Base-by-base conservation (phyloP, 495 filamentous ascomycete species). In the Talaromyces stipitatus region DNA sequence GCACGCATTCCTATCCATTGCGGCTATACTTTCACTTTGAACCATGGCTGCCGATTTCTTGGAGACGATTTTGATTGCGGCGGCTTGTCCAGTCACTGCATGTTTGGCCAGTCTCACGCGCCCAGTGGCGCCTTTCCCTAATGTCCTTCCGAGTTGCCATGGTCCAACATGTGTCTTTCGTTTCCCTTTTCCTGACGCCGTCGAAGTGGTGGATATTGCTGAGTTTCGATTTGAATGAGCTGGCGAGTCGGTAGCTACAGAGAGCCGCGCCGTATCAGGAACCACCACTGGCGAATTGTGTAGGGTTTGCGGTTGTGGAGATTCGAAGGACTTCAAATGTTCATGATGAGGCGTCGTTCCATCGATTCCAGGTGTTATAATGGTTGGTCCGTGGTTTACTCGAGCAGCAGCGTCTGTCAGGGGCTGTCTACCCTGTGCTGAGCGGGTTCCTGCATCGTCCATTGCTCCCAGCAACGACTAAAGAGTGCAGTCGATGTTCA, bases 21-120 rank as follows among this genome's bases (percentile, higher is more conserved):
- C 83, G 0, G 85, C 84, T 64, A 96, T 80, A 67, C 89, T 92
- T 50, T 85, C 83, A 28, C 85, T 87, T 53, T 89, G 83, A 2
- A 85, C 81, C 62, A 86, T 81, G 18, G 84, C 80, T 2, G 86
- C 87, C 4, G 77, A 84, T 54, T 80, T 83, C 67, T 90, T 92
- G 48, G 87, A 85, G 18, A 98, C 86, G 58, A 98, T 96, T 78
- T 98, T 98, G 68, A 96, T 83, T 5, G 95, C 94, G 9, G 89
- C 94, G 26, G 85, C 75, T 58, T 95, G 82, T 3, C 86, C 80
- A 0, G 89, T 91, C 12, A 78, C 68, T 16, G 78, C 79, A 71
- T 98, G 91, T 58, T 85, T 84, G 1, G 90, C 92, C 47, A 90
- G 67, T 50, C 94, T 80, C 8, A 98, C 95, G 5, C 88, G 79